These are phyloP conservation scores for Stereum hirsutum DNA, from an alignment of 1,284 basidiomycete species.

Conservation along the genomic window DNA sequence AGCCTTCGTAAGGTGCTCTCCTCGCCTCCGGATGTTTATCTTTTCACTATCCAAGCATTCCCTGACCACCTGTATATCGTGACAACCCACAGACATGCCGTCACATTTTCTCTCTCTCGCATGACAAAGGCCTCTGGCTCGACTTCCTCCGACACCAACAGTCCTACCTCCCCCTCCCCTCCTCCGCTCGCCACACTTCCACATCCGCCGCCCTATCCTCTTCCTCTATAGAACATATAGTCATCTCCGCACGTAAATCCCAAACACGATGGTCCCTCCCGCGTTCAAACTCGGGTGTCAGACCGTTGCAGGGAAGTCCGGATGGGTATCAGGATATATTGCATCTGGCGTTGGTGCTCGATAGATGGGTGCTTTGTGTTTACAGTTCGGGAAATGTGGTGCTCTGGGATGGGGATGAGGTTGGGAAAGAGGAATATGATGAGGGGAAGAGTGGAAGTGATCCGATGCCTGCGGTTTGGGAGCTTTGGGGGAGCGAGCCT, in stretches of 20 bases:
- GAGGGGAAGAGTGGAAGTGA: neutral
- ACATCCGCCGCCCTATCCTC: neutral
- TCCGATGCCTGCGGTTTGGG: conserved; percentile 4
- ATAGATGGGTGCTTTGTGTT: conserved; percentile 30
- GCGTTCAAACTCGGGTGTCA: neutral
- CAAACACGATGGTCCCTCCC: conserved; percentile 2
- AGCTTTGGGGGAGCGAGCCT: conserved; percentile 10
- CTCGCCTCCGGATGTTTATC: neutral
- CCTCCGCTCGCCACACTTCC: neutral
- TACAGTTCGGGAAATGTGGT: conserved; percentile 27
- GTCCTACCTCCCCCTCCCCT: conserved; percentile 5
- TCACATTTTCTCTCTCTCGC: too few species aligned
- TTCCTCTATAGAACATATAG: conserved; percentile 2
- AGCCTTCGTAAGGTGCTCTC: conserved; percentile 1
- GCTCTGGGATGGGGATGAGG: conserved; percentile 30
- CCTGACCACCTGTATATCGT: conserved; percentile 3
- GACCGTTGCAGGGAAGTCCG: conserved; percentile 1
- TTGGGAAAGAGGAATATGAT: conserved; percentile 5
- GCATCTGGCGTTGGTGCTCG: conserved; percentile 26
- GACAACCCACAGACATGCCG: neutral
- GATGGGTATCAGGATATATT: conserved; percentile 16
- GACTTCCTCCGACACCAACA: conserved; percentile 7
- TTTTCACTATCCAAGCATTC: neutral
- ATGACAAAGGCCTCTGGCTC: conserved; percentile 7
- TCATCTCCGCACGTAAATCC: conserved; percentile 3